Base-by-base conservation (phyloP, 331 rosid genomes). In the Quercus tomentella region DNA sequence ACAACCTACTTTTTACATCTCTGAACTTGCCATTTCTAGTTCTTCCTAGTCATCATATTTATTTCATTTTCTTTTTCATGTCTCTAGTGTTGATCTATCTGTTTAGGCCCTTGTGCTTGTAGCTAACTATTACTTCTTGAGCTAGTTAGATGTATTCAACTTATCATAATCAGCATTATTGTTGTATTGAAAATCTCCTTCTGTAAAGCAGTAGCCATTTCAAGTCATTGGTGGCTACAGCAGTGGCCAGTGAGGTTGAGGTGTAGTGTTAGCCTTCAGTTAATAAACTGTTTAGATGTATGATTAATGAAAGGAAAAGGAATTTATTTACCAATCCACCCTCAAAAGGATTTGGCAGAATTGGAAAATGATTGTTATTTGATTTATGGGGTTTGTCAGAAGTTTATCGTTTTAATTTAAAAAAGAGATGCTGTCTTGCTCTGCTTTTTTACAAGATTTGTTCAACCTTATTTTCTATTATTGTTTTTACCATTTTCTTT, bases 21-120 rank as follows among this genome's bases (percentile, higher is more conserved):
- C 72, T 52, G 26, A 30, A 15, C 75, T 52, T 72, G 61, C 69
- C 21, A 31, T 31, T 28, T 73, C 9, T 58, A 30, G 73, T 41
- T 76, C 20, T 37, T 20, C 30, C 58, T 60, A 37, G 54, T 74
- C 23, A 21, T 45, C 77, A 28, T 65, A 12, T 61, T 73, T 45
- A 30, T 84, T 81, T 60, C 62, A 28, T 43, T 20, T 45, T 55
- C 49, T 5, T 28, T 28, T 69, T 61, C 51, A 65, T 80, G 56
- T 77, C 81, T 83, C 63, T 74, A 60, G 49, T 66, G 49, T 35
- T 76, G 82, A n/a, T 74, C 33, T 22, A 21, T 70, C 31, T 70
- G 55, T 45, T 43, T 21, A 11, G 28, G 55, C 55, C 74, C 5
- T 21, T 70, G 54, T 70, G 56, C 26, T 41, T 35, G 54, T 70